Percentiles rank a stretch among this genome's conserved stretches.
phyloP scores from a whole-genome alignment of 1,139 yeast genomes.

The Arxiozyma bovina region DNA sequence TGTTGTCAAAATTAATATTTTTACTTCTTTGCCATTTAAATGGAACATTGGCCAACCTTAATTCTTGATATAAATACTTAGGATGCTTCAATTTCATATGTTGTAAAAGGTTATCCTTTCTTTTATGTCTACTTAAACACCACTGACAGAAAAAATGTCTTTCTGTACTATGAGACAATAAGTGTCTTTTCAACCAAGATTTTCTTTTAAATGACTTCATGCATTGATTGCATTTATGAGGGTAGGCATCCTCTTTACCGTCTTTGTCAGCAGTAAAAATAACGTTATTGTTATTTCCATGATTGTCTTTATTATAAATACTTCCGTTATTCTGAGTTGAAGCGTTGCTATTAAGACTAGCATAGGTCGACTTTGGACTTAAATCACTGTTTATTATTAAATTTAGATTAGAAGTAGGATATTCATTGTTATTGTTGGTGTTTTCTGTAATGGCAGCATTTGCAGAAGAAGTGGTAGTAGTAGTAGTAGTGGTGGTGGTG shows the following conservation, averaged over 20 bases:
- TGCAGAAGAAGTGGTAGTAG: too few species aligned
- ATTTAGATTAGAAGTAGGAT: constrained; percentile 1
- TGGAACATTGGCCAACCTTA: constrained; percentile 14
- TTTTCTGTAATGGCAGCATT: neutral
- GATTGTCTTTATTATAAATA: neutral
- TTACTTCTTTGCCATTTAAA: constrained; percentile 10
- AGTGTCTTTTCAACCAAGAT: constrained; percentile 86
- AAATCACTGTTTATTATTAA: neutral
- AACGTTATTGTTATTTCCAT: neutral
- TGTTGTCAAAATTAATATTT: neutral
- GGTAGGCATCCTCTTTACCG: neutral
- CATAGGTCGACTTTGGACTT: neutral
- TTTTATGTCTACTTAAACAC: constrained; percentile 72
- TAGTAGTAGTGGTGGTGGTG: neutral
- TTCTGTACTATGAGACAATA: constrained; percentile 80
- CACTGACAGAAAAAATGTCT: constrained; percentile 73
- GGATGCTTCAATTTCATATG: constrained; percentile 28
- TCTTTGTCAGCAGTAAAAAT: neutral
- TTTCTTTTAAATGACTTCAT: constrained; percentile 73
- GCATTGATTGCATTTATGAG: constrained; percentile 65
- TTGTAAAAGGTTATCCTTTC: constrained; percentile 45
- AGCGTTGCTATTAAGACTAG: neutral
- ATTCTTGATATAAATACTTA: constrained; percentile 20
- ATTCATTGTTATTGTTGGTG: neutral
- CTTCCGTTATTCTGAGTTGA: neutral